Conservation (phyloP, 1,139 yeast genomes). For the Debaryomyces singareniensis region DNA sequence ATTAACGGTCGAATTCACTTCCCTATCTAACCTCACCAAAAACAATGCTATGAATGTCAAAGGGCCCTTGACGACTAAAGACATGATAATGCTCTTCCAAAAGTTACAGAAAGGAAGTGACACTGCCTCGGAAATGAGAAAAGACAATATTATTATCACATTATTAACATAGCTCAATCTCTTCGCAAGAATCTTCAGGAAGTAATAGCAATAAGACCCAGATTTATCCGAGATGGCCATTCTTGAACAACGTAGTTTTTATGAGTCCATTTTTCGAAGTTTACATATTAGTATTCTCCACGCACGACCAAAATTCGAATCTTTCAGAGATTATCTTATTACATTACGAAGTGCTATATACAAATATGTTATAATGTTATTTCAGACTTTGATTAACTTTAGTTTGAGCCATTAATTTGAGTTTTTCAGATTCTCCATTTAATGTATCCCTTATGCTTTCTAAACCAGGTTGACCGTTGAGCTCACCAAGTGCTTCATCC, state of each 20-base stretch:
- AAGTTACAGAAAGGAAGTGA: constrained; percentile 23
- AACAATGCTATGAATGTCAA: constrained; percentile 21
- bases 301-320: neutral
- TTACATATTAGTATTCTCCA: too few relatives aligned
- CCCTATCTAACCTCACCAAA: constrained; percentile 43
- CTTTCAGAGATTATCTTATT: neutral
- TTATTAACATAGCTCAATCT: constrained; percentile 32
- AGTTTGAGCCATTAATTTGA: constrained; percentile 32
- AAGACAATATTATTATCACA: constrained; percentile 21
- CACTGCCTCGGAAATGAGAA: constrained; percentile 19
- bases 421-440: constrained; percentile 30
- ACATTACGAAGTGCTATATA: too few relatives aligned
- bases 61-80: constrained; percentile 25
- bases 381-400: constrained; percentile 13
- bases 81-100: constrained; percentile 24
- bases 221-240: constrained; percentile 6
- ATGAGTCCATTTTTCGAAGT: neutral
- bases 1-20: constrained; percentile 45
- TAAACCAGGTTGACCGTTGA: constrained; percentile 43
- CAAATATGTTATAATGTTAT: too few relatives aligned
- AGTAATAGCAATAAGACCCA: constrained; percentile 21
- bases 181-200: constrained; percentile 26
- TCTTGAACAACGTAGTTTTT: constrained; percentile 2
- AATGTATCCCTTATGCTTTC: constrained; percentile 36
- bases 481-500: constrained; percentile 32